Conservation (phyloP, 108 stramenopile species). For the Fragilaria crotonensis region DNA sequence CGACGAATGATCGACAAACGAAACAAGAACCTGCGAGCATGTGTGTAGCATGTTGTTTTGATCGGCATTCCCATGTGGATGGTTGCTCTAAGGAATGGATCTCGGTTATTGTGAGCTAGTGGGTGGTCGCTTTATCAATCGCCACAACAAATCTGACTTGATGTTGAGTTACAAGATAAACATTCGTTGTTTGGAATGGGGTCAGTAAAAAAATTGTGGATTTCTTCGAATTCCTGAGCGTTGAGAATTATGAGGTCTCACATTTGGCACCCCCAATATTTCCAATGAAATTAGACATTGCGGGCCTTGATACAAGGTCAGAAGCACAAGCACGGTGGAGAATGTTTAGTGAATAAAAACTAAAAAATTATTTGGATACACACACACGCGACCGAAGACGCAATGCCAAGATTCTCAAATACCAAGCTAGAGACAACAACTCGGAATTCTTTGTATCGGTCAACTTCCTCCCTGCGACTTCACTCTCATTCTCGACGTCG, state of each 20-base stretch:
- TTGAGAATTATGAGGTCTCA: slow-evolving; percentile 1
- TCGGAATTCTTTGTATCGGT: too few relatives aligned
- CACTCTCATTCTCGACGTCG: too few relatives aligned
- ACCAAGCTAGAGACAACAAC: too few relatives aligned
- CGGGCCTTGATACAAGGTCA: too few relatives aligned
- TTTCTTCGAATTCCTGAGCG: neutral
- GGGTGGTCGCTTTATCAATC: slow-evolving; percentile 79
- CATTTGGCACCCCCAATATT: neutral
- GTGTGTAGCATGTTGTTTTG: slow-evolving; percentile 73
- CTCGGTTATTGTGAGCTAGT: slow-evolving; percentile 57
- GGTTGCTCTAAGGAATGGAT: slow-evolving; percentile 35
- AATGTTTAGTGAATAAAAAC: too few relatives aligned
- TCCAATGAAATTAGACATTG: neutral
- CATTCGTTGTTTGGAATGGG: slow-evolving; percentile 3
- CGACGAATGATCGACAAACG: neutral
- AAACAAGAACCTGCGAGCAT: slow-evolving; percentile 56
- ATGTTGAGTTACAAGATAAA: slow-evolving; percentile 58
- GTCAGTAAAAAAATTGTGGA: slow-evolving; percentile 5
- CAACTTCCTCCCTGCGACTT: too few relatives aligned
- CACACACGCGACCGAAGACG: too few relatives aligned
- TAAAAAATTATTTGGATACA: too few relatives aligned
- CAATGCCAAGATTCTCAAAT: too few relatives aligned
- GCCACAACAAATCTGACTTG: slow-evolving; percentile 72
- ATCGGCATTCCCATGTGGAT: slow-evolving; percentile 56
- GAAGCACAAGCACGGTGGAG: too few relatives aligned